Evolutionary conservation across 129 eudicot genomes (phyloP).

Genomic region (carrot (Daucus carota)): DNA sequence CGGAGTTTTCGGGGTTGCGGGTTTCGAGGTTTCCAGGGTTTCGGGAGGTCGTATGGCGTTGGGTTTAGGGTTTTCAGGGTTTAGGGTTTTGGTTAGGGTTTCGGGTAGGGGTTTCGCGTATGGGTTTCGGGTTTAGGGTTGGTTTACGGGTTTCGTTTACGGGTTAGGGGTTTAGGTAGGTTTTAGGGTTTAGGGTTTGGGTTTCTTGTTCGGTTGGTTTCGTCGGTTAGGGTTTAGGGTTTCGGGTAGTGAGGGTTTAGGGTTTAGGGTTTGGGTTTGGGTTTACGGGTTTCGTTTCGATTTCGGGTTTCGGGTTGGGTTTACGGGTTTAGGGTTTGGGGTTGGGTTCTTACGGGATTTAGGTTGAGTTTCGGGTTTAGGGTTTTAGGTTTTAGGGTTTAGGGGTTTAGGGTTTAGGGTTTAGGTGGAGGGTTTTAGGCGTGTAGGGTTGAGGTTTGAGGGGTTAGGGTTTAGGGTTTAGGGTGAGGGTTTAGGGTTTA

Average conservation of each 20-base stretch:
- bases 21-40: background rate
- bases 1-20: background rate
- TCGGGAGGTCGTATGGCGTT: background rate
- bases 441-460: constrained; percentile 1
- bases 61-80: constrained; percentile 10
- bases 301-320: background rate
- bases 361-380: background rate
- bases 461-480: constrained; percentile 18
- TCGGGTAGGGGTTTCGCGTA: background rate
- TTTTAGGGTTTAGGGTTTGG: background rate
- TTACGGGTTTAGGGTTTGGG: constrained; percentile 9
- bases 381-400: constrained; percentile 10
- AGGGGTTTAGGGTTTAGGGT: background rate
- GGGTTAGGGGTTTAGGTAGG: background rate
- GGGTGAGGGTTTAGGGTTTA: constrained; percentile 12
- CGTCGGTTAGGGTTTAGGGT: background rate
- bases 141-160: background rate
- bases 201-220: constrained; percentile 3
- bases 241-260: constrained; percentile 8
- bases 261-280: constrained; percentile 15
- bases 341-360: background rate
- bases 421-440: constrained; percentile 8
- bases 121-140: constrained; percentile 12
- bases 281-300: too few relatives aligned
- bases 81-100: constrained; percentile 4